phyloP scores from a whole-genome alignment of 1,284 basidiomycete genomes.

The Vanrija pseudolonga region DNA sequence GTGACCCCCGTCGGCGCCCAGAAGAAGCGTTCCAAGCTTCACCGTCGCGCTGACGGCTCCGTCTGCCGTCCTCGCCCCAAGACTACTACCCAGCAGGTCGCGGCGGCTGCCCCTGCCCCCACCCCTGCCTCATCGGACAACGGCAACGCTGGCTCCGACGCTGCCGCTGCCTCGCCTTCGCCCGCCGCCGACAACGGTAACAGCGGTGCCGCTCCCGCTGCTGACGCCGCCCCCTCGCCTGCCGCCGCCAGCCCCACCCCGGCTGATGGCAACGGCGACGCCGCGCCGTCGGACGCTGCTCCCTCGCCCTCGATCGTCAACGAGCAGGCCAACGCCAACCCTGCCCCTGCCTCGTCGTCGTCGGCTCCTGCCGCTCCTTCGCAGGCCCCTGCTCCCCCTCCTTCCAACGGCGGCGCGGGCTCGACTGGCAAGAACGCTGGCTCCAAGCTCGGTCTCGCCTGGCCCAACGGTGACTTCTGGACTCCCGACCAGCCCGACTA shows the following conservation, averaged over 20 bases:
- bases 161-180: constrained; percentile 8
- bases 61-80: constrained; percentile 40
- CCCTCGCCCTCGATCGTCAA: not conserved
- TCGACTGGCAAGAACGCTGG: constrained; percentile 21
- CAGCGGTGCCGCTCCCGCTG: not conserved
- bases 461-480: constrained; percentile 55
- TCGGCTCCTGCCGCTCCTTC: constrained; percentile 10
- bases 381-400: constrained; percentile 12
- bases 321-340: not conserved
- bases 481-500: constrained; percentile 25
- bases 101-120: constrained; percentile 15
- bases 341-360: constrained; percentile 19
- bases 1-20: not conserved
- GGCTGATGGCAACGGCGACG: constrained; percentile 2
- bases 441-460: constrained; percentile 62
- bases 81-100: constrained; percentile 6
- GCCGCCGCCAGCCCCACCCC: constrained; percentile 15
- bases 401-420: constrained; percentile 2
- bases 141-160: not conserved
- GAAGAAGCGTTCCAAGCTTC: constrained; percentile 49
- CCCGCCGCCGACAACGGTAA: not conserved
- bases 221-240: constrained; percentile 6
- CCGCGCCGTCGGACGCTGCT: not conserved
- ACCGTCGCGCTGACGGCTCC: constrained; percentile 33
- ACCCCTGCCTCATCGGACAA: not conserved